Conservation (phyloP, 495 filamentous ascomycete species). For the Hypoxylon rickii region DNA sequence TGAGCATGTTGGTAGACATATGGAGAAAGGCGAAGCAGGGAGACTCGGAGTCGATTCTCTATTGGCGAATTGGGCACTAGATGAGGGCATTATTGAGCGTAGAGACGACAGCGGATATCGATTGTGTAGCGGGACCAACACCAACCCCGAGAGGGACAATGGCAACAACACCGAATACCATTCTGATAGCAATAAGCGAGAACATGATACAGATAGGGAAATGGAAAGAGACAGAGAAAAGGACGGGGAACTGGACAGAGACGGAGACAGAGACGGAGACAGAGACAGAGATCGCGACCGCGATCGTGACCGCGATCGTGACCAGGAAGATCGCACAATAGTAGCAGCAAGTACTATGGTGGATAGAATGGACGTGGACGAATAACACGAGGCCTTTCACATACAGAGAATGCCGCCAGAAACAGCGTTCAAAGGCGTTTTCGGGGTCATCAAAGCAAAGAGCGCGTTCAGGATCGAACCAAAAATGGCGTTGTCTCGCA, state of each 20-base stretch:
- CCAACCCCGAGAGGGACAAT: slow-evolving; percentile 37
- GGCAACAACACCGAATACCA: slow-evolving; percentile 33
- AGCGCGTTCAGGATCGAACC: slow-evolving; percentile 2
- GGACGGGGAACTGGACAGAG: slow-evolving; percentile 1
- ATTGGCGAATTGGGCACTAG: slow-evolving; percentile 60
- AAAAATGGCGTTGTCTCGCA: neutral
- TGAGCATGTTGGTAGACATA: slow-evolving; percentile 90
- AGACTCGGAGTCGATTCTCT: slow-evolving; percentile 55
- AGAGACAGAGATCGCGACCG: neutral
- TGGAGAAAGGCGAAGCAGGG: slow-evolving; percentile 66
- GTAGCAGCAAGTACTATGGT: slow-evolving; percentile 38
- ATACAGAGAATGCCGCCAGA: neutral
- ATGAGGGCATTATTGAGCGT: slow-evolving; percentile 61
- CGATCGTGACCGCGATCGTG: slow-evolving; percentile 14
- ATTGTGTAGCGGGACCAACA: slow-evolving; percentile 44
- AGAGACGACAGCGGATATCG: slow-evolving; percentile 55
- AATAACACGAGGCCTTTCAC: slow-evolving; percentile 19
- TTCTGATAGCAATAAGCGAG: slow-evolving; percentile 29
- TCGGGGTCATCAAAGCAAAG: neutral
- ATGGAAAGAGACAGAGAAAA: neutral
- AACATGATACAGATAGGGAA: slow-evolving; percentile 7
- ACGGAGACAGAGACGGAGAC: neutral
- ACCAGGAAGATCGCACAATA: slow-evolving; percentile 36
- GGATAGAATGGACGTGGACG: slow-evolving; percentile 44
- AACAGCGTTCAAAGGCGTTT: slow-evolving; percentile 2